Evolutionary conservation across 495 filamentous ascomycete genomes (phyloP), one percentile per base, ranked within the genome.

Genomic region (Penicillium roqueforti): DNA sequence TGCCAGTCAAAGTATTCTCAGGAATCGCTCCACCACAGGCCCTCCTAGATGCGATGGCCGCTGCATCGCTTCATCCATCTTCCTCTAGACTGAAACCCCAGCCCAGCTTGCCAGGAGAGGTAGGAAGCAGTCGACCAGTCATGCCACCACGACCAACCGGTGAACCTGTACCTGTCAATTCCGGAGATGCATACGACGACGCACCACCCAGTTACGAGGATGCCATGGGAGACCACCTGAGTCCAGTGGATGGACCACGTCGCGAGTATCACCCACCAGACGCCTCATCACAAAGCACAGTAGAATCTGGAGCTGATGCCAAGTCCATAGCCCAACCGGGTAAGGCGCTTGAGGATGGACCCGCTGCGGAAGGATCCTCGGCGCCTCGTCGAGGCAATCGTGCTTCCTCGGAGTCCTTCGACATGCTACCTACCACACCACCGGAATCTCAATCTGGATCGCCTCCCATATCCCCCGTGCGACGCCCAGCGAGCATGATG

Each of bases 181-280:
- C 71, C 53, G 55, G 71, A 6, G 67, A 76, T 4, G 68, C 68
- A 16, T 74, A 74, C 51, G 85, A 84, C 16, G 87, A 88, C 13
- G 83, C 84, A 10, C 80, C 80, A 5, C 89, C 89, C 26, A 91
- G 86, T 61, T 95, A 95, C 67, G 88, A 93, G 71, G 92, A 97
- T 74, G 89, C 91, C 13, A 89, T 96, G 74, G 89, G 88, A 41
- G 85, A 89, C 58, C 80, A 84, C 53, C 73, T 95, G 46, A 83
- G 76, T 53, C 83, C 84, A 11, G 70, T 87, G 38, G 76, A 82
- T 70, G 83, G 83, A 52, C 82, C 83, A 55, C 75, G 83, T 65
- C 74, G 82, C 59, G 79, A 81, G 59, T 87, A 86, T 77, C 75
- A 78, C 63, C 82, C 83, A 69, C 76, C 81, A 67, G 67, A 67